phyloP scores from a whole-genome alignment of 768 basidiomycete genomes.

The Chalciporus chontae region DNA sequence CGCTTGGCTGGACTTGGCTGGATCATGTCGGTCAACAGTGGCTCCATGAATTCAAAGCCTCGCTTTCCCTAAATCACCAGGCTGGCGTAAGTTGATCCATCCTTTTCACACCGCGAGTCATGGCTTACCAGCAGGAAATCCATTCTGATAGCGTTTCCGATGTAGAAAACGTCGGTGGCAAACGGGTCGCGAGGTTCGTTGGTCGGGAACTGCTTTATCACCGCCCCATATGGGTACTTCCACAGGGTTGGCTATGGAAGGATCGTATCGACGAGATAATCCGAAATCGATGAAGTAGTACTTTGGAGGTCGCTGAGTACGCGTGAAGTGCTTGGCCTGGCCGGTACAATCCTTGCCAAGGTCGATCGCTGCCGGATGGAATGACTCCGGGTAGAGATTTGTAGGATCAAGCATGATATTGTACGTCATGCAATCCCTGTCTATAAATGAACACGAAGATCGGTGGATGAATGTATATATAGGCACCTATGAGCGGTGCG shows the following conservation, averaged over 20 bases:
- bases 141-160: slow-evolving; percentile 34
- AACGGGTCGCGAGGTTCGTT: slow-evolving; percentile 33
- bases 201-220: slow-evolving; percentile 39
- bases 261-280: slow-evolving; percentile 27
- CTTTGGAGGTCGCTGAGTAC: slow-evolving; percentile 25
- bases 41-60: slow-evolving; percentile 31
- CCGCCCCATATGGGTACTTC: slow-evolving; percentile 33
- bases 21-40: slow-evolving; percentile 34
- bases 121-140: slow-evolving; percentile 29
- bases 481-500: slow-evolving; percentile 36
- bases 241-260: slow-evolving; percentile 22
- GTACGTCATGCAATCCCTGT: slow-evolving; percentile 19
- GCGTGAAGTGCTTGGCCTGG: slow-evolving; percentile 20
- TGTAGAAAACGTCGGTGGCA: slow-evolving; percentile 38
- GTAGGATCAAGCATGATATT: slow-evolving; percentile 33
- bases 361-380: slow-evolving; percentile 16
- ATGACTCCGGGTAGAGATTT: slow-evolving; percentile 20
- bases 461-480: too few relatives aligned
- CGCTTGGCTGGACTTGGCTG: slow-evolving; percentile 32
- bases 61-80: neutral
- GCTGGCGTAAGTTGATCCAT: too few relatives aligned
- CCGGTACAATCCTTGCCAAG: slow-evolving; percentile 16
- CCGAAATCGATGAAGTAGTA: slow-evolving; percentile 36
- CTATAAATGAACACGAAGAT: too few relatives aligned
- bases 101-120: too few relatives aligned